These are phyloP conservation scores for Aspergillus pseudoglaucus DNA, from an alignment of 2,329 filamentous ascomycete genomes.

Conservation along the genomic window DNA sequence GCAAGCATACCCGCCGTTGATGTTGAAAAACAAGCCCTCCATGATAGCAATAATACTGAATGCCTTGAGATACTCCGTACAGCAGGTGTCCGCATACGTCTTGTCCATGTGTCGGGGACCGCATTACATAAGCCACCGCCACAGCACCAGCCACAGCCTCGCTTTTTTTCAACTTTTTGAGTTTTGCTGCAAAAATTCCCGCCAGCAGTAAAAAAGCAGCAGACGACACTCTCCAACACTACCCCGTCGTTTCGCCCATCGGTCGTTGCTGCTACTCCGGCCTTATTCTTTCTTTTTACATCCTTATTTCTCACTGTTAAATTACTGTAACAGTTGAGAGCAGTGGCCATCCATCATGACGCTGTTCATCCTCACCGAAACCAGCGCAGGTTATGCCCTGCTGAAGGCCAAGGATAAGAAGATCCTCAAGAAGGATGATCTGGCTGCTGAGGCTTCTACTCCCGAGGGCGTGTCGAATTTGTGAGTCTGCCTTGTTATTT, in stretches of 20 bases:
- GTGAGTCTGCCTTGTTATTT: slow-evolving; percentile 48
- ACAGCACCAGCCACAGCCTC: slow-evolving; percentile 23
- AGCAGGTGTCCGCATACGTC: background rate
- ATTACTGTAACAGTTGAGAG: slow-evolving; percentile 17
- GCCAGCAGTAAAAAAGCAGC: slow-evolving; percentile 15
- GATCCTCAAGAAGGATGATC: slow-evolving; percentile 79
- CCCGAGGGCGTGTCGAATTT: slow-evolving; percentile 81
- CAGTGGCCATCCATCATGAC: slow-evolving; percentile 56
- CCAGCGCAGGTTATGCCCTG: slow-evolving; percentile 92
- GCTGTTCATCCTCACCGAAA: slow-evolving; percentile 89
- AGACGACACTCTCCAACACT: slow-evolving; percentile 20
- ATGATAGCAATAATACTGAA: slow-evolving; percentile 42
- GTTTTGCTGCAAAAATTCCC: slow-evolving; percentile 31
- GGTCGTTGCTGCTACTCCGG: slow-evolving; percentile 20
- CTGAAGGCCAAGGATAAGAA: slow-evolving; percentile 99
- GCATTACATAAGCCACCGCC: slow-evolving; percentile 27
- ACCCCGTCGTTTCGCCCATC: slow-evolving; percentile 19
- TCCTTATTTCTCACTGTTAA: slow-evolving; percentile 13
- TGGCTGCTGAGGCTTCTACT: slow-evolving; percentile 66
- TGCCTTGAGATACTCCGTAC: background rate
- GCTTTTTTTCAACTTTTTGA: slow-evolving; percentile 30
- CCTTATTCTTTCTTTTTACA: slow-evolving; percentile 16
- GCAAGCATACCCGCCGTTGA: slow-evolving; percentile 71
- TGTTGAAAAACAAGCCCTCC: slow-evolving; percentile 93
- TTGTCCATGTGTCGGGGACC: background rate